Conservation (phyloP, 768 basidiomycete species). For the Collybia mongolica region DNA sequence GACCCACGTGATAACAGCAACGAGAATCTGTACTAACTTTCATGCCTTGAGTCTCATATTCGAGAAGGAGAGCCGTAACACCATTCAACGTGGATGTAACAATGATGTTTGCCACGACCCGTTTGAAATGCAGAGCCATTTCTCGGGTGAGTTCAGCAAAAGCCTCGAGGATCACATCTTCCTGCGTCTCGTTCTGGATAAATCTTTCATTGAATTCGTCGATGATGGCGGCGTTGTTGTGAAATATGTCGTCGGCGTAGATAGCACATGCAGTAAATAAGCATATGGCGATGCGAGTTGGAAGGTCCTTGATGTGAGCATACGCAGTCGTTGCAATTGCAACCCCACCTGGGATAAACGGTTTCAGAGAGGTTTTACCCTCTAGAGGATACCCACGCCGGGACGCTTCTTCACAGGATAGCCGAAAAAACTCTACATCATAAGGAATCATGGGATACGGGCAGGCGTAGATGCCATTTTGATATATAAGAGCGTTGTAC, state of each 20-base stretch:
- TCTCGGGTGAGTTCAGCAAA: constrained; percentile 30
- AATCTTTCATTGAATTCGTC: constrained; percentile 33
- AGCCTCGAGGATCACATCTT: constrained; percentile 26
- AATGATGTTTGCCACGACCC: constrained; percentile 32
- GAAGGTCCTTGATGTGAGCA: constrained; percentile 24
- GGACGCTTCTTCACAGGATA: constrained; percentile 20
- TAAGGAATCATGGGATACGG: not conserved
- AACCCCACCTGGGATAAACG: constrained; percentile 29
- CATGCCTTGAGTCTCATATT: constrained; percentile 27
- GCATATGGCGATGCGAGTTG: constrained; percentile 32
- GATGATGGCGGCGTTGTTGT: constrained; percentile 21
- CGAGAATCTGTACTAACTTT: constrained; percentile 10
- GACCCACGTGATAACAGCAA: too few relatives aligned
- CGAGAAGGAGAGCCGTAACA: constrained; percentile 30
- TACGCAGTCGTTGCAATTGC: constrained; percentile 24
- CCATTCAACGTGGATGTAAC: constrained; percentile 32
- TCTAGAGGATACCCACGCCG: constrained; percentile 24
- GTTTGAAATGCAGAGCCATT: constrained; percentile 22
- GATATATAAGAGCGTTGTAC: too few relatives aligned
- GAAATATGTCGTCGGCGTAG: constrained; percentile 33
- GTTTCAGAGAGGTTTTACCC: constrained; percentile 17
- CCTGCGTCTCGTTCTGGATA: constrained; percentile 22
- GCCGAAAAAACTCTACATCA: constrained; percentile 8
- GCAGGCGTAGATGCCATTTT: too few relatives aligned
- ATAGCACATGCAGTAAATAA: constrained; percentile 38